phyloP scores from a whole-genome alignment of 805 yeast species.

The Saccharomycopsis fibuligera region DNA sequence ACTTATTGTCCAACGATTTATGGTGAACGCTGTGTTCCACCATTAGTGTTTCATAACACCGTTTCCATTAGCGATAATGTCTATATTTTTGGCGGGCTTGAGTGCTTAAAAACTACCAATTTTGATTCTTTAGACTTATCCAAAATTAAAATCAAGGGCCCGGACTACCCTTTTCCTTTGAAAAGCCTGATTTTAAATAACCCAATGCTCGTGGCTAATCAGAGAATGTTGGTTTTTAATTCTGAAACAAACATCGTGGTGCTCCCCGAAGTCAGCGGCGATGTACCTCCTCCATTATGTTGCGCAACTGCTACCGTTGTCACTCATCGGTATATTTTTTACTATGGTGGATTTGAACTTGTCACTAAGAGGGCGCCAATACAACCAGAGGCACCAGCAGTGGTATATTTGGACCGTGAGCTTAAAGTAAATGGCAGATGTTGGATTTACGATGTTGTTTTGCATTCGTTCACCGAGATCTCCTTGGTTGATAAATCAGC shows the following conservation, averaged over 20 bases:
- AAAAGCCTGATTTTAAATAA: constrained; percentile 34
- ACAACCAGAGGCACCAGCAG: constrained; percentile 22
- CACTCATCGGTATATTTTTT: constrained; percentile 50
- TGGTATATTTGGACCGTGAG: constrained; percentile 32
- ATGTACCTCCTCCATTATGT: constrained; percentile 41
- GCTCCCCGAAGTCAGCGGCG: constrained; percentile 29
- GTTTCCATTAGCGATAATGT: constrained; percentile 33
- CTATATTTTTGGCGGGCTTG: constrained; percentile 39
- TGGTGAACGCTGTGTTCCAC: constrained; percentile 35
- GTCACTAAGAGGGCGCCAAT: constrained; percentile 24
- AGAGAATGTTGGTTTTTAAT: constrained; percentile 32
- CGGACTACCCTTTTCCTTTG: constrained; percentile 39
- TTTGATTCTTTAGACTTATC: not conserved
- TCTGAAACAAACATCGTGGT: constrained; percentile 32
- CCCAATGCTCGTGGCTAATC: constrained; percentile 36
- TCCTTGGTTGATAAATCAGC: not conserved
- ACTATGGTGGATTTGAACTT: constrained; percentile 62
- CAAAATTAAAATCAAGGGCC: not conserved
- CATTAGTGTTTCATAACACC: constrained; percentile 38
- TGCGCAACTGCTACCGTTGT: constrained; percentile 45
- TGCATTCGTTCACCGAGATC: constrained; percentile 36
- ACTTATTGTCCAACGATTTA: constrained; percentile 29
- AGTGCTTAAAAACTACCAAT: not conserved
- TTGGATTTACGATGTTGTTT: constrained; percentile 51
- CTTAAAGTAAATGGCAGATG: constrained; percentile 46